These are phyloP conservation scores for Suillus brevipes DNA, from an alignment of 768 basidiomycete genomes.

Conservation along the genomic window DNA sequence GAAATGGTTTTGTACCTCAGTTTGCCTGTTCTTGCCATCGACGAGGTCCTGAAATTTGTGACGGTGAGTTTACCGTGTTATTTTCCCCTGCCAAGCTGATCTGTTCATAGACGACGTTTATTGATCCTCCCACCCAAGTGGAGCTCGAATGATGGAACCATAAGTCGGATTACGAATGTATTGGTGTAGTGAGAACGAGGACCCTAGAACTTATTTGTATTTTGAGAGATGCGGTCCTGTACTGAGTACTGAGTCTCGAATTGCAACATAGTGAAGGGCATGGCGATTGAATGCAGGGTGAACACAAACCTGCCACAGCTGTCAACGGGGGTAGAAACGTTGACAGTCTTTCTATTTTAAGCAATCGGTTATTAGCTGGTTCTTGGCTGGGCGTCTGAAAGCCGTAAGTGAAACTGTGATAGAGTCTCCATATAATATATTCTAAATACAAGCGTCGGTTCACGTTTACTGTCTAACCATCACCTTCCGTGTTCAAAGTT, in stretches of 20 bases:
- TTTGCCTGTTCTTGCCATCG: conserved; percentile 84
- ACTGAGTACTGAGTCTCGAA: not conserved
- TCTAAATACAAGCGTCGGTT: not conserved
- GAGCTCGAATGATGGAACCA: conserved; percentile 31
- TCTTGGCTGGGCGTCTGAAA: not conserved
- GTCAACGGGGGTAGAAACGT: not conserved
- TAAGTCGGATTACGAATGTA: not conserved
- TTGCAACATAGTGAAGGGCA: too few species aligned
- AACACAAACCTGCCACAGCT: not conserved
- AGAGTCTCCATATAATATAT: not conserved
- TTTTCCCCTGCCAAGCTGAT: conserved; percentile 12
- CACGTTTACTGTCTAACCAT: conserved; percentile 9
- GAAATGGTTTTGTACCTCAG: conserved; percentile 87
- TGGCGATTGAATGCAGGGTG: too few species aligned
- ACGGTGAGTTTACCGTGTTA: conserved; percentile 50
- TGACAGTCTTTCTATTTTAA: not conserved
- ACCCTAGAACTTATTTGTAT: not conserved
- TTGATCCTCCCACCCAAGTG: conserved; percentile 57
- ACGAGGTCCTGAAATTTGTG: conserved; percentile 86
- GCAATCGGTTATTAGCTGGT: not conserved
- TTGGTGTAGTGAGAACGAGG: not conserved
- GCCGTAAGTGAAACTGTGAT: conserved; percentile 2
- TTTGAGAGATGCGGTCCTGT: not conserved
- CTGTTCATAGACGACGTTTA: conserved; percentile 46
- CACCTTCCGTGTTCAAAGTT: conserved; percentile 10